phyloP scores from a whole-genome alignment of 169 alveolate species.

The Plasmodium fragile region DNA sequence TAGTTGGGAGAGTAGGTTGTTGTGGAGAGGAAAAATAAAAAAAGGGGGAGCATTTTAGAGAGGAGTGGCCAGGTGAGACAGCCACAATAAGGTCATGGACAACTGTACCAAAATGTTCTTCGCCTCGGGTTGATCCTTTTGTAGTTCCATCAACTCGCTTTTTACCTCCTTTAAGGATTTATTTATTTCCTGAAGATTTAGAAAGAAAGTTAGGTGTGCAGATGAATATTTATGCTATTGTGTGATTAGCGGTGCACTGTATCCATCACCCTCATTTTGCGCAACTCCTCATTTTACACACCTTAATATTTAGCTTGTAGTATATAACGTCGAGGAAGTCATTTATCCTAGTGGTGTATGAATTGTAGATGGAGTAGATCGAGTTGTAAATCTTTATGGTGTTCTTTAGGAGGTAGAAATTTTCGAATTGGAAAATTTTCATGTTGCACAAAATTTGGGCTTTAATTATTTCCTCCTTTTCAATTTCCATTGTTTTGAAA shows the following conservation, averaged over 20 bases:
- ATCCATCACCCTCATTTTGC: neutral
- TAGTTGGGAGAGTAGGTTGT: neutral
- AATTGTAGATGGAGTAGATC: constrained; percentile 61
- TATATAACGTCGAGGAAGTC: constrained; percentile 64
- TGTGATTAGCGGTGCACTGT: neutral
- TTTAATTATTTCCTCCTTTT: constrained; percentile 73
- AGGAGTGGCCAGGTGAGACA: neutral
- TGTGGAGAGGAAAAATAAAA: neutral
- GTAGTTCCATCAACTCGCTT: constrained; percentile 43
- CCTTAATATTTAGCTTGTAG: constrained; percentile 69
- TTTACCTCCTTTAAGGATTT: constrained; percentile 68
- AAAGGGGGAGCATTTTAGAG: neutral
- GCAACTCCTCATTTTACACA: neutral
- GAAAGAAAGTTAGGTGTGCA: neutral
- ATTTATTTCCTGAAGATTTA: constrained; percentile 45
- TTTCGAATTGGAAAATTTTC: constrained; percentile 62
- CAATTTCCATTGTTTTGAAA: constrained; percentile 50
- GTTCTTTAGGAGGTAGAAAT: constrained; percentile 51
- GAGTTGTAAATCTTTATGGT: constrained; percentile 74
- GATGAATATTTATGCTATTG: neutral
- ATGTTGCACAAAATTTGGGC: constrained; percentile 75
- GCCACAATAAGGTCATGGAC: neutral
- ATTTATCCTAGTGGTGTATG: constrained; percentile 54
- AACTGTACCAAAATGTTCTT: constrained; percentile 32
- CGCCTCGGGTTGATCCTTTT: constrained; percentile 49